Conservation (phyloP, 768 basidiomycete species). For the Boletus subparvulus region DNA sequence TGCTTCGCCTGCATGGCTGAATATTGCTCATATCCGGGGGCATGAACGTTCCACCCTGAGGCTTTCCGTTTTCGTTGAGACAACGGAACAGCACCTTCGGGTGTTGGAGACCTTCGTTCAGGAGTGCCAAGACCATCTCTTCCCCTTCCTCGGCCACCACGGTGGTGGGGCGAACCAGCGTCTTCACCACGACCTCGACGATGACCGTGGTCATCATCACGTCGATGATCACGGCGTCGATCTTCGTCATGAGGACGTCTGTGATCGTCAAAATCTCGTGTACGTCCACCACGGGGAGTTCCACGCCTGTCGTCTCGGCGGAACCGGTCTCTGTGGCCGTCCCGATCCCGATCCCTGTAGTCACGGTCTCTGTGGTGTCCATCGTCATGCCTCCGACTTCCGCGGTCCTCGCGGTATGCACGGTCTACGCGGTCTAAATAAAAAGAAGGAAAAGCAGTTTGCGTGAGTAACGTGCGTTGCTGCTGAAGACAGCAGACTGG, state of each 20-base stretch:
- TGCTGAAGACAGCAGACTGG: slow-evolving; percentile 44
- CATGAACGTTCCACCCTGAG: slow-evolving; percentile 95
- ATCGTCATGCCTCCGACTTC: slow-evolving; percentile 63
- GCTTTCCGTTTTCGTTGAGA: slow-evolving; percentile 86
- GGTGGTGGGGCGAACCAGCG: slow-evolving; percentile 36
- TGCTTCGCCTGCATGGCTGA: slow-evolving; percentile 97
- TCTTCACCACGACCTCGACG: slow-evolving; percentile 41
- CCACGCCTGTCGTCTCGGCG: slow-evolving; percentile 54
- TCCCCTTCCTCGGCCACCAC: slow-evolving; percentile 49
- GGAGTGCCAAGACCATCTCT: slow-evolving; percentile 59
- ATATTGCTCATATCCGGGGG: slow-evolving; percentile 93
- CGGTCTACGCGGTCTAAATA: slow-evolving; percentile 47
- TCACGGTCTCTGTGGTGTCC: slow-evolving; percentile 55
- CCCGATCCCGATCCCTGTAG: slow-evolving; percentile 45
- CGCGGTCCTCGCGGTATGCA: slow-evolving; percentile 63
- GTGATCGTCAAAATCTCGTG: slow-evolving; percentile 49
- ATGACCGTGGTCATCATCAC: slow-evolving; percentile 40
- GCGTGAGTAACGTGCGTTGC: slow-evolving; percentile 51
- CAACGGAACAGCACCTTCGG: slow-evolving; percentile 76
- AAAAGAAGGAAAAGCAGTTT: slow-evolving; percentile 45
- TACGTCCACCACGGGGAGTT: slow-evolving; percentile 41
- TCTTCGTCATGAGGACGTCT: slow-evolving; percentile 49
- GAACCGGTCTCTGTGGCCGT: slow-evolving; percentile 31
- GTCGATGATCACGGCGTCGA: slow-evolving; percentile 47
- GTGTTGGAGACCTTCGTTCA: slow-evolving; percentile 86